phyloP scores from a whole-genome alignment of 345 rosid genomes.

The Laguncularia racemosa region DNA sequence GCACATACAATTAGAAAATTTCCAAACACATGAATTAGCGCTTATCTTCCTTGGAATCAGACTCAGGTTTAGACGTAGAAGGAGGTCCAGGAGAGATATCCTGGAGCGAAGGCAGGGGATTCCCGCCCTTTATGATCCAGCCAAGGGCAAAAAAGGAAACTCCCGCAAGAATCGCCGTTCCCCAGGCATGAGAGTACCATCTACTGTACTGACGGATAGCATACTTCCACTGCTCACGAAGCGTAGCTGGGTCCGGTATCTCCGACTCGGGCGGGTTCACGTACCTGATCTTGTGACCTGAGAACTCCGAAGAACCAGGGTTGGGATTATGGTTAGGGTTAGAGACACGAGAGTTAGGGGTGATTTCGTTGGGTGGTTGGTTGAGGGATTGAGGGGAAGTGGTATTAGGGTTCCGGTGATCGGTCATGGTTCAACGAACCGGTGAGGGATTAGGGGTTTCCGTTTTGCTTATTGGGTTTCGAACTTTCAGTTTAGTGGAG shows the following conservation, averaged over 20 bases:
- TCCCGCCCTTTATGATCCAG: conserved; percentile 78
- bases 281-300: conserved; percentile 36
- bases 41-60: not conserved
- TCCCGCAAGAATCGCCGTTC: conserved; percentile 81
- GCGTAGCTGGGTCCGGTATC: conserved; percentile 67
- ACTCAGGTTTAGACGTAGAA: not conserved
- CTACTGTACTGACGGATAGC: conserved; percentile 66
- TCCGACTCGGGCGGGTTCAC: conserved; percentile 55
- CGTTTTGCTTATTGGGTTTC: no score
- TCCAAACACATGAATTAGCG: no score
- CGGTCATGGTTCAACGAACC: no score
- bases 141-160: conserved; percentile 77
- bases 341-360: not conserved
- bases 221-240: conserved; percentile 82
- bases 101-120: conserved; percentile 72
- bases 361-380: not conserved
- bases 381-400: not conserved
- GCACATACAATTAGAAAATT: no score
- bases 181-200: conserved; percentile 94
- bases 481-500: no score
- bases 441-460: no score
- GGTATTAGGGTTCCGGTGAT: no score
- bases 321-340: conserved; percentile 1
- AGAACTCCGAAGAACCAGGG: conserved; percentile 10
- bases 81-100: conserved; percentile 17